A percentile compares a stretch with the other conserved stretches of the same genome.
These are phyloP conservation scores for Neoscytalidium dimidiatum DNA, from an alignment of 2,329 filamentous ascomycete genomes.

Conservation along the genomic window DNA sequence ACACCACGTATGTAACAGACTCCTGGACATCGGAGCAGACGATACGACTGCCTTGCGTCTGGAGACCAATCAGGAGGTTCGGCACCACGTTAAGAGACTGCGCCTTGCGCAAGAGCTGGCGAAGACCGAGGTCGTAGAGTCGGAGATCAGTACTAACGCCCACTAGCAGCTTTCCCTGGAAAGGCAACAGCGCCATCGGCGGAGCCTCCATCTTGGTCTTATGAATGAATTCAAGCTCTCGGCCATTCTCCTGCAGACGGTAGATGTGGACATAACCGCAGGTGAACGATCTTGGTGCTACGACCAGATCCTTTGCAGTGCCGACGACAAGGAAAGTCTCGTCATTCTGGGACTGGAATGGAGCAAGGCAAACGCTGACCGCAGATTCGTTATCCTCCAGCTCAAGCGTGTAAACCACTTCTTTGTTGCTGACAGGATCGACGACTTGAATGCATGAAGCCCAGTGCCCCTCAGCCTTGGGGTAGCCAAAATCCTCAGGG, in stretches of 20 bases:
- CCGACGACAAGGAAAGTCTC: constrained; percentile 93
- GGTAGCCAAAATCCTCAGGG: constrained; percentile 85
- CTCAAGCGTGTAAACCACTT: constrained; percentile 75
- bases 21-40: constrained; percentile 91
- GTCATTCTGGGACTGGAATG: constrained; percentile 85
- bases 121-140: constrained; percentile 91
- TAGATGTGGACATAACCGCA: constrained; percentile 92
- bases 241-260: constrained; percentile 83
- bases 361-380: constrained; percentile 79
- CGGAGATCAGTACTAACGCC: constrained; percentile 81
- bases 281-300: constrained; percentile 73
- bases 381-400: constrained; percentile 89
- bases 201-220: constrained; percentile 92
- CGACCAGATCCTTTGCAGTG: constrained; percentile 85
- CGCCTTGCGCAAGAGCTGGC: constrained; percentile 87
- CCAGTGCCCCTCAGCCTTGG: constrained; percentile 82
- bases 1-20: constrained; percentile 87
- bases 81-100: constrained; percentile 73
- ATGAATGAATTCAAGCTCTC: constrained; percentile 88
- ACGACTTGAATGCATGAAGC: constrained; percentile 93
- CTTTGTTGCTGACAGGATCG: constrained; percentile 72
- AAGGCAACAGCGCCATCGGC: constrained; percentile 84
- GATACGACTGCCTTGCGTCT: constrained; percentile 88
- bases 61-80: constrained; percentile 82
- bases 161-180: constrained; percentile 87